Conservation (phyloP, 768 basidiomycete species). For the Clavaria fumosa region DNA sequence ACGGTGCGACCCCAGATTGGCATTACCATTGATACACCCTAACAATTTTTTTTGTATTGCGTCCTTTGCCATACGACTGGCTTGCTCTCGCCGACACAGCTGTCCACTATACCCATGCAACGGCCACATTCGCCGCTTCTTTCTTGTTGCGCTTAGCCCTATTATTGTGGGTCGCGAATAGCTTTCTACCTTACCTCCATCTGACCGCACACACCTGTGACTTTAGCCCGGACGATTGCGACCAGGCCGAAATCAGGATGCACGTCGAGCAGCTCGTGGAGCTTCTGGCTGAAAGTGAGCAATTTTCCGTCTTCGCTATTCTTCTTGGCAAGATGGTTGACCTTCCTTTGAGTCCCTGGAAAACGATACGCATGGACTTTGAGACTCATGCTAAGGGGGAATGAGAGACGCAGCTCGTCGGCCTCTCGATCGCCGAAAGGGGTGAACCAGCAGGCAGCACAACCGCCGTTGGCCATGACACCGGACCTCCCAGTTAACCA, state of each 20-base stretch:
- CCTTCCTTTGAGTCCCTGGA: conserved; percentile 53
- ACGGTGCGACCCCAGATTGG: conserved; percentile 35
- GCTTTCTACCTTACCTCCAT: not conserved
- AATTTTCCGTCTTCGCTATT: not conserved
- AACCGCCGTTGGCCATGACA: conserved; percentile 31
- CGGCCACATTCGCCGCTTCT: conserved; percentile 86
- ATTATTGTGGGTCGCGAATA: conserved; percentile 64
- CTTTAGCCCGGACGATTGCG: conserved; percentile 69
- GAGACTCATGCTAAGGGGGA: conserved; percentile 75
- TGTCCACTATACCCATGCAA: conserved; percentile 83
- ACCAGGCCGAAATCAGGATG: conserved; percentile 54
- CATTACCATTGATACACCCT: not conserved
- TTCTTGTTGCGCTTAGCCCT: conserved; percentile 77
- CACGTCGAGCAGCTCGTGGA: conserved; percentile 67
- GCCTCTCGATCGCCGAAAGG: conserved; percentile 46
- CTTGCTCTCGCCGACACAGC: conserved; percentile 25
- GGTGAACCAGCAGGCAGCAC: conserved; percentile 30
- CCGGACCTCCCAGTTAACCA: conserved; percentile 24
- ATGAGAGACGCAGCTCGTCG: conserved; percentile 37
- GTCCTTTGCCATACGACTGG: conserved; percentile 1
- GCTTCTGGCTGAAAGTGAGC: conserved; percentile 66
- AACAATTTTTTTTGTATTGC: conserved; percentile 1
- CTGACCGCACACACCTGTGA: not conserved
- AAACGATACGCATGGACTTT: conserved; percentile 86
- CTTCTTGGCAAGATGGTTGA: conserved; percentile 1